These are phyloP conservation scores for Cutaneotrichosporon sp. DNA, from an alignment of 1,284 basidiomycete species.

Conservation along the genomic window DNA sequence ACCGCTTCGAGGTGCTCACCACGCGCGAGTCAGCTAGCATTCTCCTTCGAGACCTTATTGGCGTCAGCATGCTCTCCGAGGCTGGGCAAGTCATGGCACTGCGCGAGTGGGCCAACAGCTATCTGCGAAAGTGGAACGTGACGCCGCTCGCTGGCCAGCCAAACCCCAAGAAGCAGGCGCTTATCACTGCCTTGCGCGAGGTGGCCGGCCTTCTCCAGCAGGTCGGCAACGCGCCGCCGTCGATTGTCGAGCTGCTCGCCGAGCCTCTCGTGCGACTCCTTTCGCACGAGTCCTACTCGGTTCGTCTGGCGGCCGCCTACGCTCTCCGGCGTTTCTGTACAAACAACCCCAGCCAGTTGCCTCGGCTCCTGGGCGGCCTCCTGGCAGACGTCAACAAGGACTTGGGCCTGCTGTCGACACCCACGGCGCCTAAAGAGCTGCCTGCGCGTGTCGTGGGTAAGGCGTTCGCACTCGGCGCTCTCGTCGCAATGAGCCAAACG, in stretches of 20 bases:
- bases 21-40: constrained; percentile 69
- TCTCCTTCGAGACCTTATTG: constrained; percentile 77
- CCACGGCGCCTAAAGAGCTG: constrained; percentile 68
- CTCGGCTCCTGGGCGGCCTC: constrained; percentile 73
- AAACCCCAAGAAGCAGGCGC: constrained; percentile 63
- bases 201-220: constrained; percentile 79
- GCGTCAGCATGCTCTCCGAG: constrained; percentile 80
- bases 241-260: constrained; percentile 79
- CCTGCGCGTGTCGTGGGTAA: constrained; percentile 72
- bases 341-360: constrained; percentile 76
- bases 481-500: constrained; percentile 78
- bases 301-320: constrained; percentile 80
- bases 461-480: constrained; percentile 78
- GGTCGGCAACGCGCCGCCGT: constrained; percentile 83
- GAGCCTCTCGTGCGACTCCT: constrained; percentile 82
- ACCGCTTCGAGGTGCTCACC: constrained; percentile 68
- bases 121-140: constrained; percentile 79
- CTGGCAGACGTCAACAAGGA: constrained; percentile 71
- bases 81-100: constrained; percentile 89
- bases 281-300: constrained; percentile 78
- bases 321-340: constrained; percentile 84
- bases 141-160: constrained; percentile 80
- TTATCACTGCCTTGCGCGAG: constrained; percentile 75
- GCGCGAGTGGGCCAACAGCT: constrained; percentile 71
- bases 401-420: constrained; percentile 53